phyloP scores from a whole-genome alignment of 495 filamentous ascomycete species.

The Extremus antarcticus region DNA sequence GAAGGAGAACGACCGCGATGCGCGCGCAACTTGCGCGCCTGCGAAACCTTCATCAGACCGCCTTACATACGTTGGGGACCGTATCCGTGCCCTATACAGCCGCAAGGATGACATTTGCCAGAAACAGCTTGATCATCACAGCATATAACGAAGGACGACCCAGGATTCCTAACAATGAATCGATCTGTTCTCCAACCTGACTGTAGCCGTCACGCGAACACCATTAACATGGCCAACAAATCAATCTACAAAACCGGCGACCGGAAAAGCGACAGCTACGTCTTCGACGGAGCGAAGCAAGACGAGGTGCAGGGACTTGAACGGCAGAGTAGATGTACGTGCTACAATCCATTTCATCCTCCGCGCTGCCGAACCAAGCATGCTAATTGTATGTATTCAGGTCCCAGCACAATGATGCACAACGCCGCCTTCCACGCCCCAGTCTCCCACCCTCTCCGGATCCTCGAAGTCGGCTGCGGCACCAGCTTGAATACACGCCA shows the following conservation, averaged over 20 bases:
- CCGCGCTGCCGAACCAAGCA: not conserved
- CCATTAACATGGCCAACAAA: not conserved
- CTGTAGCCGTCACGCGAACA: not conserved
- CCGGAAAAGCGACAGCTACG: not conserved
- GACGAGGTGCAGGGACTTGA: not conserved
- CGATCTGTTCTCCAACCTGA: too few relatives aligned
- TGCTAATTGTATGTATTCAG: not conserved
- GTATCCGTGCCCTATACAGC: too few relatives aligned
- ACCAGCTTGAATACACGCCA: constrained; percentile 4
- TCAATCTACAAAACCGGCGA: not conserved
- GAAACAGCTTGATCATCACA: too few relatives aligned
- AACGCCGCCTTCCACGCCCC: not conserved
- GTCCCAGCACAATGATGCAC: not conserved
- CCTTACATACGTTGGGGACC: too few relatives aligned
- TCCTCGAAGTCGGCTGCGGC: constrained; percentile 16
- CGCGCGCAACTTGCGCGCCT: too few relatives aligned
- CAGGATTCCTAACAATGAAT: not conserved
- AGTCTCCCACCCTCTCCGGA: not conserved
- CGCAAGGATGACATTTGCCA: too few relatives aligned
- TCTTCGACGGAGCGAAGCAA: not conserved
- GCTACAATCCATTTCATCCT: not conserved
- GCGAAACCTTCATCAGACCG: too few relatives aligned
- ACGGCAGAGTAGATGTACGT: not conserved
- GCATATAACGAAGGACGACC: not conserved
- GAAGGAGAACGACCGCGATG: too few relatives aligned